Evolutionary conservation across 2,329 filamentous ascomycete species (phyloP).

Genomic region (Pseudogymnoascus sp.): DNA sequence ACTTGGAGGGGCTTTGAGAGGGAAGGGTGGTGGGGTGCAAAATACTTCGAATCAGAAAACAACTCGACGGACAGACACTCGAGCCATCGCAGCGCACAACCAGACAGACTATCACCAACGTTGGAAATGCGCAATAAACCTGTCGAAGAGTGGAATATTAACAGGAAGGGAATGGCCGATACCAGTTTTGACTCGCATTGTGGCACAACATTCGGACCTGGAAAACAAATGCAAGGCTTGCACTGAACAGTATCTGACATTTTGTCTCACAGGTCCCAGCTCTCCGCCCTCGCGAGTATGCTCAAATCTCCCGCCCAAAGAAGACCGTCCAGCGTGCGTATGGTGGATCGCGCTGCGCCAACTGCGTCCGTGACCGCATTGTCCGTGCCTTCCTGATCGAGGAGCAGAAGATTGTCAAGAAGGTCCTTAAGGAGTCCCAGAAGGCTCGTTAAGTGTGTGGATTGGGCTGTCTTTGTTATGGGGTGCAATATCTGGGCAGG

Average conservation of each 20-base stretch:
- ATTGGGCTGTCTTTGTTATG: slow-evolving; percentile 25
- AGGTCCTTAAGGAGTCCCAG: slow-evolving; percentile 97
- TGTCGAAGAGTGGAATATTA: background rate
- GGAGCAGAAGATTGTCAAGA: slow-evolving; percentile 99
- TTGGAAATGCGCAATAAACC: background rate
- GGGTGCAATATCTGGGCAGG: slow-evolving; percentile 25
- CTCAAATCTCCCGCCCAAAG: slow-evolving; percentile 94
- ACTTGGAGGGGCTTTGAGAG: background rate
- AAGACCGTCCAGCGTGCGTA: slow-evolving; percentile 99
- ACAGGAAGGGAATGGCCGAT: background rate
- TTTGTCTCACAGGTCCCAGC: slow-evolving; percentile 63
- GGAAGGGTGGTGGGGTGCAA: background rate
- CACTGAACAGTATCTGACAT: slow-evolving; percentile 23
- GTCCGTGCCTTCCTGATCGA: slow-evolving; percentile 98
- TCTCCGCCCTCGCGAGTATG: slow-evolving; percentile 96
- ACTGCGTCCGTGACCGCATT: slow-evolving; percentile 96
- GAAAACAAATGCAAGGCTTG: background rate
- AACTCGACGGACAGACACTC: background rate
- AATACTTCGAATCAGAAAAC: slow-evolving; percentile 1
- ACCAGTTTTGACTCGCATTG: background rate
- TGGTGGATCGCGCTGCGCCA: slow-evolving; percentile 95
- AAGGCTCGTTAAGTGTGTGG: slow-evolving; percentile 31
- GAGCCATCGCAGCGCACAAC: background rate
- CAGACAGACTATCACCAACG: background rate
- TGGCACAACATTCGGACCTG: background rate